These are phyloP conservation scores for Cyclotella choctawhatcheeana DNA, from an alignment of 108 stramenopile species.

Conservation along the genomic window DNA sequence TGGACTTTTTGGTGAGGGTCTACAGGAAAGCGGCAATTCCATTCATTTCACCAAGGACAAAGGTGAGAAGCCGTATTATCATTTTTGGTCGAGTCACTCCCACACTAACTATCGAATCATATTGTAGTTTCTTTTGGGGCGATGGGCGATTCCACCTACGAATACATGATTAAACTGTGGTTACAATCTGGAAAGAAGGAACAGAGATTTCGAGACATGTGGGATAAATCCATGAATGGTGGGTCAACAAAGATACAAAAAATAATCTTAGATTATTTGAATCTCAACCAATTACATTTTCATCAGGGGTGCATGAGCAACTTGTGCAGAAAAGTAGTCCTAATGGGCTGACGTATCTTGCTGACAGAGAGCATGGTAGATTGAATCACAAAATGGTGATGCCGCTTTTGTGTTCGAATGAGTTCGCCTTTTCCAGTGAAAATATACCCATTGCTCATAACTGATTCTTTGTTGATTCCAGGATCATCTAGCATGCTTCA, in stretches of 20 bases:
- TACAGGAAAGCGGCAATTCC: constrained; percentile 23
- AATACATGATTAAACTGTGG: constrained; percentile 80
- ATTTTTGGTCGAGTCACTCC: no score
- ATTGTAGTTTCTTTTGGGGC: constrained; percentile 68
- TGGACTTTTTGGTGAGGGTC: constrained; percentile 60
- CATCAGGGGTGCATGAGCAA: constrained; percentile 53
- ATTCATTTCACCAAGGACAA: constrained; percentile 60
- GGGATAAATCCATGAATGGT: constrained; percentile 65
- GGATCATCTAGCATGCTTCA: no score
- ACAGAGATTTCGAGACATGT: constrained; percentile 54
- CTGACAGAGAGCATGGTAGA: constrained; percentile 58
- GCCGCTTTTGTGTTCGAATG: no score
- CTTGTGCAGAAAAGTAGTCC: constrained; percentile 42
- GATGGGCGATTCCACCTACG: constrained; percentile 80
- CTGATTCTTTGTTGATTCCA: constrained; percentile 21
- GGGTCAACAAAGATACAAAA: no score
- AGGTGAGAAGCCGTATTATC: no score
- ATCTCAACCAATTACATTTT: constrained; percentile 47
- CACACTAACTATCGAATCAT: constrained; percentile 40
- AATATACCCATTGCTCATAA: no score
- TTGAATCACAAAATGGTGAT: constrained; percentile 77
- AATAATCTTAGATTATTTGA: constrained; percentile 89
- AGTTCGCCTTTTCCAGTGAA: no score
- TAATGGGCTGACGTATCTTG: constrained; percentile 82
- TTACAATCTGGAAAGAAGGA: constrained; percentile 62